These are phyloP conservation scores for Umbelopsis sp. DNA, from an alignment of 192 early-diverging fungal species.

Conservation along the genomic window DNA sequence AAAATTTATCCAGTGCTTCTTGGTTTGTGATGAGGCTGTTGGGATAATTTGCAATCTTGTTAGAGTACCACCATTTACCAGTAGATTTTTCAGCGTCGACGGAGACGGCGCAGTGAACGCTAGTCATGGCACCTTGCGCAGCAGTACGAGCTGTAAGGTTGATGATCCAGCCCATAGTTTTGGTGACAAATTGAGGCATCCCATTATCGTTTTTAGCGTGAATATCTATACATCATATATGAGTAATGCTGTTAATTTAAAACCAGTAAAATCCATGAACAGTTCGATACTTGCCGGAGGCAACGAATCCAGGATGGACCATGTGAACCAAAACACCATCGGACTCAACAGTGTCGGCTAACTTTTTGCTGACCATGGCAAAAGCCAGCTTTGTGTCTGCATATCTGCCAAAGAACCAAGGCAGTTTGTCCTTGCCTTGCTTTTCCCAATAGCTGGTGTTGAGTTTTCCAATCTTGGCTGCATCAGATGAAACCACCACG, in stretches of 20 bases:
- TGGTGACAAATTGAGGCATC: neutral
- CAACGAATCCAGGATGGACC: slow-evolving; percentile 51
- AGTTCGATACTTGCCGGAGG: neutral
- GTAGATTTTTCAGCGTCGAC: slow-evolving; percentile 17
- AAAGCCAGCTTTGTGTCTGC: slow-evolving; percentile 60
- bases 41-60: neutral
- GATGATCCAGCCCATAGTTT: neutral
- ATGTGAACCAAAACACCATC: slow-evolving; percentile 45
- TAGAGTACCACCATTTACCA: slow-evolving; percentile 25
- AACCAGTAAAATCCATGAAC: too few relatives aligned
- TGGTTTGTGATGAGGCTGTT: neutral
- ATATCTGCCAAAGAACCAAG: slow-evolving; percentile 41
- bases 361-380: slow-evolving; percentile 50
- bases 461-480: slow-evolving; percentile 37
- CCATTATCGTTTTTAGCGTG: neutral
- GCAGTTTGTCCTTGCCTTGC: slow-evolving; percentile 36
- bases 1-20: neutral
- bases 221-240: neutral
- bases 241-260: too few relatives aligned
- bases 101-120: slow-evolving; percentile 10
- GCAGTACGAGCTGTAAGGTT: neutral
- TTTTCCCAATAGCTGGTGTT: slow-evolving; percentile 41
- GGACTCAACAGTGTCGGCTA: slow-evolving; percentile 40
- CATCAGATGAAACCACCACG: slow-evolving; percentile 13
- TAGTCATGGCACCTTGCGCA: slow-evolving; percentile 27